Evolutionary conservation across 139 green algal genomes (phyloP).

Genomic region (Chlamydomonas incerta): DNA sequence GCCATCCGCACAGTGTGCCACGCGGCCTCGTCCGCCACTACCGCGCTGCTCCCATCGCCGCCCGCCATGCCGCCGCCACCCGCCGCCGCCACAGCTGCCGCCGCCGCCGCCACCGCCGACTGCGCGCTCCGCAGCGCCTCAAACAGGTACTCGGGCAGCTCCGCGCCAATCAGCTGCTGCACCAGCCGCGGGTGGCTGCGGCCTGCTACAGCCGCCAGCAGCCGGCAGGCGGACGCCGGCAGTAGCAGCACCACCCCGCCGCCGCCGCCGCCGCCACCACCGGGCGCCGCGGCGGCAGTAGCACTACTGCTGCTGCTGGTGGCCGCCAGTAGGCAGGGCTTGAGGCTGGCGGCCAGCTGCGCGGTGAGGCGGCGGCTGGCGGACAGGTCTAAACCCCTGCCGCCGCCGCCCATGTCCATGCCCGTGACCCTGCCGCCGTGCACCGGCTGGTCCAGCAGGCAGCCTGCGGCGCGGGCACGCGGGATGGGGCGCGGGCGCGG

Average conservation of each 20-base stretch:
- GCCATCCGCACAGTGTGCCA: not conserved
- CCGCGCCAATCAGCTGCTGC: not conserved
- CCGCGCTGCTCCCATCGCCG: not conserved
- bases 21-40: not conserved
- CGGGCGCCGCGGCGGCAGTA: too few species aligned
- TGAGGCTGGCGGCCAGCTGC: constrained; percentile 13
- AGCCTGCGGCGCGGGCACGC: not conserved
- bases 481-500: too few species aligned
- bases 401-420: constrained; percentile 8
- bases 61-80: not conserved
- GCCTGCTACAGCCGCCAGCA: not conserved
- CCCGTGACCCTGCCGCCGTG: too few species aligned
- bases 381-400: not conserved
- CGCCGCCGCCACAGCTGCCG: not conserved
- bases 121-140: constrained; percentile 5
- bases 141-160: constrained; percentile 33
- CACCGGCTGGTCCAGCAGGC: not conserved
- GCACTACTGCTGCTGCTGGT: not conserved
- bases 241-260: too few species aligned
- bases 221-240: not conserved
- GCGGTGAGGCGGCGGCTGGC: not conserved
- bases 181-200: not conserved
- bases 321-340: constrained; percentile 28
- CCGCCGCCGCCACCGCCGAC: not conserved
- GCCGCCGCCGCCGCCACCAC: too few species aligned